Conservation (phyloP, 495 filamentous ascomycete genomes). For the Cetradonia linearis region DNA sequence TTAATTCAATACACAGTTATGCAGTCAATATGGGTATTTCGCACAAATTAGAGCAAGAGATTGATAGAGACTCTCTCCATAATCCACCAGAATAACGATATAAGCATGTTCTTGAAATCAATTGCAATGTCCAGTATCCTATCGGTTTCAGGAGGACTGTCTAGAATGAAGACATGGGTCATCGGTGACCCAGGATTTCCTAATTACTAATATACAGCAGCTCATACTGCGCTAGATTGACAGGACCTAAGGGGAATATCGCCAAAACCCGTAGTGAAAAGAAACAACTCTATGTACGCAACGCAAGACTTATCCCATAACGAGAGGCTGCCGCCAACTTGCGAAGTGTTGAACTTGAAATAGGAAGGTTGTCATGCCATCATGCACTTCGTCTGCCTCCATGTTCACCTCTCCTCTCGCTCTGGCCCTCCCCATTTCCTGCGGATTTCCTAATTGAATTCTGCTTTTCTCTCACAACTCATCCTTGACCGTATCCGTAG, state of each 20-base stretch:
- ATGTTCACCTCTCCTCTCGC: background rate
- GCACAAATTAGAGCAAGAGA: no score
- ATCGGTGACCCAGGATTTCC: background rate
- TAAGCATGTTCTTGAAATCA: no score
- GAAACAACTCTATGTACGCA: constrained; percentile 10
- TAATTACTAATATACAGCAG: constrained; percentile 9
- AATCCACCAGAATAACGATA: no score
- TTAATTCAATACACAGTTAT: no score
- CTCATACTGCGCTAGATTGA: background rate
- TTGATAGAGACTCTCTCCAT: no score
- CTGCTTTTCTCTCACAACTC: constrained; percentile 41
- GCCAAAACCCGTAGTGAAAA: constrained; percentile 4
- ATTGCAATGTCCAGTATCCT: no score
- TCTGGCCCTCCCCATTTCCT: background rate
- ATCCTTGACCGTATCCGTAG: constrained; percentile 41
- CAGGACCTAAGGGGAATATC: constrained; percentile 12
- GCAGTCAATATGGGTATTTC: no score
- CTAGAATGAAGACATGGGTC: no score
- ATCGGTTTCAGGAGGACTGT: no score
- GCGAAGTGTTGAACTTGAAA: background rate
- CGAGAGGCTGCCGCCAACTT: background rate
- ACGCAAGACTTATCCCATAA: background rate
- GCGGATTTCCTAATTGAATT: background rate
- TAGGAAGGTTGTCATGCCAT: constrained; percentile 4
- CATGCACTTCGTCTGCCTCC: background rate